Evolutionary conservation across 371 early-diverging fungal species (phyloP).

Genomic region (Batrachochytrium dendrobatidis): DNA sequence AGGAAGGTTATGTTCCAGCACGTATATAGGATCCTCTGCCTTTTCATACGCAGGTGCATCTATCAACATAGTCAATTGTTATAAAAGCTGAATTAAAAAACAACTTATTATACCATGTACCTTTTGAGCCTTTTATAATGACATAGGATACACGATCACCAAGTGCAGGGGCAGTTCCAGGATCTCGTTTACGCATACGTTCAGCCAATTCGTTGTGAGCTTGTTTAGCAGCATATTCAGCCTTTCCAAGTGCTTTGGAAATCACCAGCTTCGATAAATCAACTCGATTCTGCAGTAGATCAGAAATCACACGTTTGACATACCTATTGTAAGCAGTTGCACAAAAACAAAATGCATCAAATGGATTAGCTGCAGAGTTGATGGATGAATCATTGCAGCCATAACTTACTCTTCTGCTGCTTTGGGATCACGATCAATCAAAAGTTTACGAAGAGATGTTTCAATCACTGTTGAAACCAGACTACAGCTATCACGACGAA

Average conservation of each 20-base stretch:
- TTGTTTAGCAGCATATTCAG: constrained; percentile 95
- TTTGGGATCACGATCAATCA: constrained; percentile 86
- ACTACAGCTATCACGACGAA: constrained; percentile 97
- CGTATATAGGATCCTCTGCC: constrained; percentile 99
- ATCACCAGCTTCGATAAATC: constrained; percentile 98
- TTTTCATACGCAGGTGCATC: constrained; percentile 92
- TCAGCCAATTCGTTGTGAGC: constrained; percentile 97
- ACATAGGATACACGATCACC: constrained; percentile 99
- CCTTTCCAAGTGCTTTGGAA: constrained; percentile 93
- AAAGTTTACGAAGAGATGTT: constrained; percentile 83
- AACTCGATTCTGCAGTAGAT: constrained; percentile 92
- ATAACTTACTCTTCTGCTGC: constrained; percentile 77
- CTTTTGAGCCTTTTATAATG: constrained; percentile 85
- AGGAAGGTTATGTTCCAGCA: constrained; percentile 96
- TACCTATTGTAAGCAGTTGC: constrained; percentile 41
- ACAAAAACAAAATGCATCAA: neutral
- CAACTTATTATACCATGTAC: constrained; percentile 17
- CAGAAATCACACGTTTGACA: constrained; percentile 87
- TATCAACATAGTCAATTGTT: constrained; percentile 4
- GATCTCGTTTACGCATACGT: constrained; percentile 94
- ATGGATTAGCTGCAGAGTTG: neutral
- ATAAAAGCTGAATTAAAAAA: neutral
- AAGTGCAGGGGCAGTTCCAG: constrained; percentile 91
- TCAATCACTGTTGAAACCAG: constrained; percentile 93
- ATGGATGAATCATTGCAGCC: neutral